Evolutionary conservation across 2,329 filamentous ascomycete species (phyloP).

Genomic region (Neurospora sp.): DNA sequence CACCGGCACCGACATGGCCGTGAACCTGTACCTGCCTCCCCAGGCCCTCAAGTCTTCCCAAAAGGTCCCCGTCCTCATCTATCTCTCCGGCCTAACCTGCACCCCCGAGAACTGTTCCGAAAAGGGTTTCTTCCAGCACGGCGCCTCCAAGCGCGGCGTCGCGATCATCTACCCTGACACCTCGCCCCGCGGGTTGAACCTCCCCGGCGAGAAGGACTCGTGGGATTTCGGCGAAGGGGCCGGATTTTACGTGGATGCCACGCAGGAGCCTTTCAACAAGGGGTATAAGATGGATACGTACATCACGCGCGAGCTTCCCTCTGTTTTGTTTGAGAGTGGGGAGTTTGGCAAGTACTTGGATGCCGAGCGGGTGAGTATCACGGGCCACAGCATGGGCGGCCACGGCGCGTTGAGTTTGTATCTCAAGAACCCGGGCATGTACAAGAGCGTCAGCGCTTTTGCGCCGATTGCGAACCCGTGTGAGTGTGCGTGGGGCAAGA

Average conservation of each 20-base stretch:
- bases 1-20: slow-evolving; percentile 80
- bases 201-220: slow-evolving; percentile 74
- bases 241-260: slow-evolving; percentile 91
- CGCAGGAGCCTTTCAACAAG: slow-evolving; percentile 58
- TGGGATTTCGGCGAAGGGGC: slow-evolving; percentile 92
- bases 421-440: slow-evolving; percentile 82
- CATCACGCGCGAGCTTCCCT: slow-evolving; percentile 78
- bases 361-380: slow-evolving; percentile 62
- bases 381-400: slow-evolving; percentile 94
- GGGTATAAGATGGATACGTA: slow-evolving; percentile 96
- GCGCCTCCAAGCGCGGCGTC: slow-evolving; percentile 69
- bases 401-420: slow-evolving; percentile 90
- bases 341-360: slow-evolving; percentile 64
- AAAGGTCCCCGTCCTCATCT: slow-evolving; percentile 76
- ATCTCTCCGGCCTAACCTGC: slow-evolving; percentile 90
- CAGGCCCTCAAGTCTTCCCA: slow-evolving; percentile 44
- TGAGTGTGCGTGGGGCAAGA: slow-evolving; percentile 86
- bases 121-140: slow-evolving; percentile 84
- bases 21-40: slow-evolving; percentile 86
- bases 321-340: slow-evolving; percentile 50
- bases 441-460: slow-evolving; percentile 82
- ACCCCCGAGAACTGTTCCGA: slow-evolving; percentile 78
- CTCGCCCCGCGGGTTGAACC: slow-evolving; percentile 72
- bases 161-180: slow-evolving; percentile 96
- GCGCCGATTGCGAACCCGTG: slow-evolving; percentile 83